Evolutionary conservation across 192 early-diverging fungal genomes (phyloP).

Genomic region (Linnemannia exigua): DNA sequence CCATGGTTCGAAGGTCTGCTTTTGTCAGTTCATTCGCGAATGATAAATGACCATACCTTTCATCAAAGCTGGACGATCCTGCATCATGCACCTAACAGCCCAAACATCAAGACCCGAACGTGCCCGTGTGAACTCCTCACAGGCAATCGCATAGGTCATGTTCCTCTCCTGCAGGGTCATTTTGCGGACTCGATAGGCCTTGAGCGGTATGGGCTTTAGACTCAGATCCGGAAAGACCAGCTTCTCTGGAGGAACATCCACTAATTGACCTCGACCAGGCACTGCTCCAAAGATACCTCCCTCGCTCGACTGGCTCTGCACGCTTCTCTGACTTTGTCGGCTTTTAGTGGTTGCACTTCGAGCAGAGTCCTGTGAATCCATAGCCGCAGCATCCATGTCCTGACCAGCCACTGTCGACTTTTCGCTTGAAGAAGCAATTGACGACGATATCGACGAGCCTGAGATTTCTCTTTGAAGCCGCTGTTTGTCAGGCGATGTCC

Average conservation of each 20-base stretch:
- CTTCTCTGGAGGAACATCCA: constrained; percentile 16
- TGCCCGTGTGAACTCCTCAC: constrained; percentile 42
- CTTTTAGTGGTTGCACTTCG: constrained; percentile 22
- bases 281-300: constrained; percentile 37
- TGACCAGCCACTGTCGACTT: background rate
- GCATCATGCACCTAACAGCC: constrained; percentile 44
- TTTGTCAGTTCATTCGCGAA: background rate
- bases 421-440: background rate
- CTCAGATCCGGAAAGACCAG: constrained; percentile 49
- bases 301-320: background rate
- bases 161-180: constrained; percentile 34
- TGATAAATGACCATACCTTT: constrained; percentile 17
- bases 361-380: background rate
- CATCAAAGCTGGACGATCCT: constrained; percentile 47
- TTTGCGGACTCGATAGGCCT: constrained; percentile 39
- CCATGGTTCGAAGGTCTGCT: background rate
- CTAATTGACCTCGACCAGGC: constrained; percentile 15
- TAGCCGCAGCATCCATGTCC: background rate
- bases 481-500: constrained; percentile 20
- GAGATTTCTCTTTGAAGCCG: constrained; percentile 23
- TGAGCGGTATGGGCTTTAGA: constrained; percentile 34
- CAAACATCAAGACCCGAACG: constrained; percentile 42
- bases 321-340: constrained; percentile 4
- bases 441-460: constrained; percentile 35
- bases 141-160: constrained; percentile 24